phyloP scores from a whole-genome alignment of 192 early-diverging fungal genomes.

The Podila epigama region DNA sequence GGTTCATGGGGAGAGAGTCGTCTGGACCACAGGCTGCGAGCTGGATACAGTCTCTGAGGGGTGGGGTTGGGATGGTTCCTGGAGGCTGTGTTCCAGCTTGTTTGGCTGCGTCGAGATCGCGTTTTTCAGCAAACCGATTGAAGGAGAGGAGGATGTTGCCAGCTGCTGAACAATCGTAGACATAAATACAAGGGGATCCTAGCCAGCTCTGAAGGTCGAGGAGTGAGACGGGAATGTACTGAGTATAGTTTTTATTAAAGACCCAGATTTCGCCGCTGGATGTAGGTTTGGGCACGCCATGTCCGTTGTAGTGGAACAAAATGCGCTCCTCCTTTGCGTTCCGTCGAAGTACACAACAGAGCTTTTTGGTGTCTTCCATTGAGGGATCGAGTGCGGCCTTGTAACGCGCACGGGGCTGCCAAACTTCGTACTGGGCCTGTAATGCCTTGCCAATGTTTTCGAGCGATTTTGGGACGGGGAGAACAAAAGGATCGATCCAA shows the following conservation, averaged over 20 bases:
- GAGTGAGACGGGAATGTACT: constrained; percentile 96
- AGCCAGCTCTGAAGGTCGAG: constrained; percentile 94
- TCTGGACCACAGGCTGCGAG: constrained; percentile 88
- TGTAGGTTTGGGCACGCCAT: constrained; percentile 96
- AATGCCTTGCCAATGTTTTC: constrained; percentile 90
- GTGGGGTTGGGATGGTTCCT: constrained; percentile 52
- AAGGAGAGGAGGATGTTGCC: constrained; percentile 91
- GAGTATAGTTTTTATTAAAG: constrained; percentile 97
- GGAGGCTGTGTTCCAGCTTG: constrained; percentile 51
- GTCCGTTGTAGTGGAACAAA: constrained; percentile 98
- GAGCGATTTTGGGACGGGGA: constrained; percentile 80
- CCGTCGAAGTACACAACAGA: constrained; percentile 82
- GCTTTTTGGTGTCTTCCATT: constrained; percentile 91
- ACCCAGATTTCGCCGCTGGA: constrained; percentile 97
- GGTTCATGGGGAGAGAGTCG: constrained; percentile 91
- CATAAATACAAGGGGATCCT: constrained; percentile 94
- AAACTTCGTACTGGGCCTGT: constrained; percentile 92
- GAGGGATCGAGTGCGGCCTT: constrained; percentile 89
- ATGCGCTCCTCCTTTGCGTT: constrained; percentile 93
- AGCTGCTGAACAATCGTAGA: constrained; percentile 96
- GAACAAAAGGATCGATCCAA: constrained; percentile 92
- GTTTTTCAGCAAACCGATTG: constrained; percentile 86
- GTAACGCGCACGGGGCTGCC: constrained; percentile 85
- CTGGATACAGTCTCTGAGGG: constrained; percentile 84
- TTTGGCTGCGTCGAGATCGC: constrained; percentile 74